A percentile compares a stretch with the other conserved stretches of the same genome.
Conservation (phyloP, 352 stramenopile genomes). For the Pythium myriotylum region DNA sequence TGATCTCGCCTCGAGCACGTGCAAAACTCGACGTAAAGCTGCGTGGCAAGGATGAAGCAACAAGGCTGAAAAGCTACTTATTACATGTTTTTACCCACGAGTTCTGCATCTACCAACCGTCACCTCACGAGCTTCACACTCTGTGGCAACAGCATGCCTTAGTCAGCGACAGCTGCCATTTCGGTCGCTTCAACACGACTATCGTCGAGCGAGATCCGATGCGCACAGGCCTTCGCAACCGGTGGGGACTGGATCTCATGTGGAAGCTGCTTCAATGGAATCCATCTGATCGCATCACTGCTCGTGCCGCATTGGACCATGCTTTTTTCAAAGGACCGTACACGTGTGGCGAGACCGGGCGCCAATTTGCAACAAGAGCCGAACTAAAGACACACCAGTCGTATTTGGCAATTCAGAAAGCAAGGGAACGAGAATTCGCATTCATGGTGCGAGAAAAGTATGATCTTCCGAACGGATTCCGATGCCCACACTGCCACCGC, state of each 20-base stretch:
- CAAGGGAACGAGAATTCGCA: conserved; percentile 49
- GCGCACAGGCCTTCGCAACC: conserved; percentile 84
- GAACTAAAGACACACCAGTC: conserved; percentile 64
- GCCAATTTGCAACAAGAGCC: conserved; percentile 61
- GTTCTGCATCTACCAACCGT: conserved; percentile 82
- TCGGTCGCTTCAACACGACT: conserved; percentile 92
- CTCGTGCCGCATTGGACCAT: conserved; percentile 75
- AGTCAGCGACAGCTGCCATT: conserved; percentile 79
- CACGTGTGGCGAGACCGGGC: conserved; percentile 55
- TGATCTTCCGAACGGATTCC: conserved; percentile 49
- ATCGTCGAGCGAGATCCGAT: conserved; percentile 90
- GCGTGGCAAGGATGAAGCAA: conserved; percentile 35
- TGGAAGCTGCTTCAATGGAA: conserved; percentile 94
- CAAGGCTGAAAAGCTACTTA: conserved; percentile 63
- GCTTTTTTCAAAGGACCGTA: conserved; percentile 89
- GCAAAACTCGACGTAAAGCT: conserved; percentile 90
- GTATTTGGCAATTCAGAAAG: conserved; percentile 60
- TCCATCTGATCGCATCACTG: conserved; percentile 86
- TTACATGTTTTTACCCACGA: conserved; percentile 83
- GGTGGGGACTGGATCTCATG: conserved; percentile 90
- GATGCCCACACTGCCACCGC: conserved; percentile 64
- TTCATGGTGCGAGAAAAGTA: conserved; percentile 61
- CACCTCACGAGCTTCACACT: conserved; percentile 50
- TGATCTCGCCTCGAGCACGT: conserved; percentile 83
- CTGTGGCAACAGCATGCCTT: conserved; percentile 74